Conservation (phyloP, 2,329 filamentous ascomycete species). For the Paradendryphiella salina region DNA sequence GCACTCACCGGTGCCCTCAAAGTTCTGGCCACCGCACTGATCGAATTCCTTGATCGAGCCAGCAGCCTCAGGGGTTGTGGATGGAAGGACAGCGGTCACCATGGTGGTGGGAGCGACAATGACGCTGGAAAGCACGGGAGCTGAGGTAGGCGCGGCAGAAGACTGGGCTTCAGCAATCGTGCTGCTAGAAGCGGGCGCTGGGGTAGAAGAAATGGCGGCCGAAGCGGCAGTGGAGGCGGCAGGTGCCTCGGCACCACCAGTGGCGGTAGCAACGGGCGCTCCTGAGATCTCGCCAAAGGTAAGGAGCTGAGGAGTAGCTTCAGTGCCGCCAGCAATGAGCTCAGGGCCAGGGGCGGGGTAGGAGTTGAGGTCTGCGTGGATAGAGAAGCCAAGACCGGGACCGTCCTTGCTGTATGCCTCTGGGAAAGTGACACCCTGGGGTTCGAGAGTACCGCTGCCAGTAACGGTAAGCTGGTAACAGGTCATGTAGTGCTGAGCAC, state of each 20-base stretch:
- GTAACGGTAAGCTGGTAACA: conserved; percentile 52
- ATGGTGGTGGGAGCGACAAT: conserved; percentile 25
- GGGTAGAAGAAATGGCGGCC: conserved; percentile 7
- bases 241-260: conserved; percentile 22
- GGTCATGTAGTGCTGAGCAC: conserved; percentile 53
- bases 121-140: conserved; percentile 7
- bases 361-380: conserved; percentile 43
- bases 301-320: conserved; percentile 28
- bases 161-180: conserved; percentile 7
- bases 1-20: conserved; percentile 47
- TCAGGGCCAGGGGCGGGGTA: conserved; percentile 49
- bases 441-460: conserved; percentile 39
- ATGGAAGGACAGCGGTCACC: conserved; percentile 27
- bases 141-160: conserved; percentile 3
- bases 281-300: conserved; percentile 32
- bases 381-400: conserved; percentile 50
- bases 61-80: conserved; percentile 21
- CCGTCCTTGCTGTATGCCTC: conserved; percentile 49
- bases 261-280: conserved; percentile 22
- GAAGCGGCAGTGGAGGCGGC: conserved; percentile 22
- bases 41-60: conserved; percentile 25
- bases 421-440: conserved; percentile 54
- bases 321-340: conserved; percentile 43
- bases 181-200: conserved; percentile 7
- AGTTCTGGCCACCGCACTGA: conserved; percentile 53